Conservation (phyloP, 805 yeast genomes). For the Gaillardinia entomophila region DNA sequence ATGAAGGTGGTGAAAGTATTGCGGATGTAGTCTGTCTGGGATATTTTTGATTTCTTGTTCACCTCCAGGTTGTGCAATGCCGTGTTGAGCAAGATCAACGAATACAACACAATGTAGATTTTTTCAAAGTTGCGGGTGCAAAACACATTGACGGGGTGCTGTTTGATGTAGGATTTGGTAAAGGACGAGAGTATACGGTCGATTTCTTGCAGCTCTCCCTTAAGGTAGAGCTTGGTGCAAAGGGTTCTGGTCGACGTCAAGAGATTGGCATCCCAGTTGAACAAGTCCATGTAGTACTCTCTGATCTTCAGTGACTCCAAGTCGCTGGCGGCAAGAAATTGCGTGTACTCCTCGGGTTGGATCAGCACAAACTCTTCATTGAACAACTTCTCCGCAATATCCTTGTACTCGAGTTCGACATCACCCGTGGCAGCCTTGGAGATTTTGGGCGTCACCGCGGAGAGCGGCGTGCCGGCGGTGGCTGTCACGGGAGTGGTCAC, state of each 20-base stretch:
- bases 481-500: neutral
- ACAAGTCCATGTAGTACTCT: constrained; percentile 40
- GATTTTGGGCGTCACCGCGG: neutral
- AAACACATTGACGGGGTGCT: constrained; percentile 43
- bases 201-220: constrained; percentile 79
- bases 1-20: constrained; percentile 38
- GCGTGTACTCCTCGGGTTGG: constrained; percentile 40
- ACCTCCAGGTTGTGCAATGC: constrained; percentile 58
- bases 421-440: neutral
- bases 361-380: constrained; percentile 38
- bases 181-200: constrained; percentile 68
- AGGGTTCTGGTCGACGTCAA: constrained; percentile 52
- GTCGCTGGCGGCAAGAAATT: constrained; percentile 38
- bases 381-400: constrained; percentile 31
- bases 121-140: constrained; percentile 47
- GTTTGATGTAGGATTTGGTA: constrained; percentile 55
- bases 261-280: constrained; percentile 45
- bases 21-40: constrained; percentile 35
- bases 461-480: neutral
- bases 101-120: constrained; percentile 65
- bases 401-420: constrained; percentile 15
- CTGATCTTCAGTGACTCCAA: constrained; percentile 37
- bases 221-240: constrained; percentile 63
- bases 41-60: constrained; percentile 30
- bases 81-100: constrained; percentile 68